Percentiles rank a stretch among this genome's conserved stretches.
Evolutionary conservation across 176 grass and related monocot genomes (phyloP).

Genomic region (Musa beccarii): DNA sequence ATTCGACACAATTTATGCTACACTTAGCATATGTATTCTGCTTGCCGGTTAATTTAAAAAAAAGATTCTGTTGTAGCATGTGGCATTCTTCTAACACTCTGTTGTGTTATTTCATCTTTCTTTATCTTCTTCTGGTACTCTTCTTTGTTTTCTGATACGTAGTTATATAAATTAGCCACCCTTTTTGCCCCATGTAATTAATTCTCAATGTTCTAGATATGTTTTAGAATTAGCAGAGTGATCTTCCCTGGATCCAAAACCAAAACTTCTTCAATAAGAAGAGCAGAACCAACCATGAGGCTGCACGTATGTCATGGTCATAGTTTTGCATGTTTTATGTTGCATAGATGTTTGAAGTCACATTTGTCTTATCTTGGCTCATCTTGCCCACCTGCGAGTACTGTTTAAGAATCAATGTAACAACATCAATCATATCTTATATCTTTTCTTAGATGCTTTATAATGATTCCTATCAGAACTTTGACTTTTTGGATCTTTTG

Average conservation of each 20-base stretch:
- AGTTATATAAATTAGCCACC: no score
- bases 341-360: background rate
- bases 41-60: conserved; percentile 5
- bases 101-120: conserved; percentile 3
- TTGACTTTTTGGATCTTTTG: background rate
- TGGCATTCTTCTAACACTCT: background rate
- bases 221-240: no score
- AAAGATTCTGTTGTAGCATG: background rate
- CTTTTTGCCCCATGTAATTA: no score
- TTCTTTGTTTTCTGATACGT: no score
- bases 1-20: background rate
- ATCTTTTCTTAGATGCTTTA: background rate
- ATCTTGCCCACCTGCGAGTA: background rate
- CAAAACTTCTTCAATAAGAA: no score
- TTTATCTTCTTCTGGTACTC: background rate
- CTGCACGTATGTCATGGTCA: background rate
- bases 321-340: background rate
- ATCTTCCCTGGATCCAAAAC: no score
- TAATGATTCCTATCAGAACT: conserved; percentile 7
- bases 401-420: background rate
- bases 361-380: background rate
- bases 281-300: no score
- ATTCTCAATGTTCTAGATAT: no score
- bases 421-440: no score
- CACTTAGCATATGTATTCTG: background rate